Evolutionary conservation across 345 rosid genomes (phyloP).

Genomic region (Brassica nigra): DNA sequence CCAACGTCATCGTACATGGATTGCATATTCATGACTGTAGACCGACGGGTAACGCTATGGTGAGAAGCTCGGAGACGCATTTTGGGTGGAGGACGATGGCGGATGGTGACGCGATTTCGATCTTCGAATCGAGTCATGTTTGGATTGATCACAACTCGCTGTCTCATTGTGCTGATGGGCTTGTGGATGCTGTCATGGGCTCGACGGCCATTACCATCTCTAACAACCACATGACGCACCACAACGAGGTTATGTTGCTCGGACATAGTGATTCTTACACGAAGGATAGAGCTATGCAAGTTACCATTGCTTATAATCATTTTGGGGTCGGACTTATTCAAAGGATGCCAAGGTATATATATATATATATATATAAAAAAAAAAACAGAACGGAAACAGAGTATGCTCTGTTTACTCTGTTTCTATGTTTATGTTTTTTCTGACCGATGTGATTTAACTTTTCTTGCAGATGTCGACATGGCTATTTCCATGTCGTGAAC

Average conservation of each 20-base stretch:
- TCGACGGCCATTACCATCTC: constrained; percentile 94
- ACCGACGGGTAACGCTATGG: constrained; percentile 94
- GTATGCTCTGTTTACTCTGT: constrained; percentile 19
- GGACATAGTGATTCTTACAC: constrained; percentile 91
- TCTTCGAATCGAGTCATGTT: constrained; percentile 84
- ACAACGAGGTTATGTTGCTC: constrained; percentile 92
- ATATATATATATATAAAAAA: not conserved
- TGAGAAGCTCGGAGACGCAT: constrained; percentile 82
- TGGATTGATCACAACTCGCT: constrained; percentile 96
- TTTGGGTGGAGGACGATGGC: constrained; percentile 96
- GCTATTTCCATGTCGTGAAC: constrained; percentile 95
- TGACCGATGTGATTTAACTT: not conserved
- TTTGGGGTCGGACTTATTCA: constrained; percentile 94
- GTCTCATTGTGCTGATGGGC: constrained; percentile 91
- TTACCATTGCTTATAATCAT: constrained; percentile 94
- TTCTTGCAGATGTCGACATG: constrained; percentile 79
- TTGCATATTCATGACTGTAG: constrained; percentile 91
- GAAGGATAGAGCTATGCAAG: constrained; percentile 90
- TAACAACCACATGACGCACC: constrained; percentile 90
- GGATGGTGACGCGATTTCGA: constrained; percentile 89
- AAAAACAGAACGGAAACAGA: constrained; percentile 7
- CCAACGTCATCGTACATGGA: constrained; percentile 89
- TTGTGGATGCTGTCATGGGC: constrained; percentile 94
- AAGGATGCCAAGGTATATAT: constrained; percentile 87
- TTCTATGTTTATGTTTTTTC: constrained; percentile 7